Evolutionary conservation across 345 rosid species (phyloP).

Genomic region (Ricinus communis): DNA sequence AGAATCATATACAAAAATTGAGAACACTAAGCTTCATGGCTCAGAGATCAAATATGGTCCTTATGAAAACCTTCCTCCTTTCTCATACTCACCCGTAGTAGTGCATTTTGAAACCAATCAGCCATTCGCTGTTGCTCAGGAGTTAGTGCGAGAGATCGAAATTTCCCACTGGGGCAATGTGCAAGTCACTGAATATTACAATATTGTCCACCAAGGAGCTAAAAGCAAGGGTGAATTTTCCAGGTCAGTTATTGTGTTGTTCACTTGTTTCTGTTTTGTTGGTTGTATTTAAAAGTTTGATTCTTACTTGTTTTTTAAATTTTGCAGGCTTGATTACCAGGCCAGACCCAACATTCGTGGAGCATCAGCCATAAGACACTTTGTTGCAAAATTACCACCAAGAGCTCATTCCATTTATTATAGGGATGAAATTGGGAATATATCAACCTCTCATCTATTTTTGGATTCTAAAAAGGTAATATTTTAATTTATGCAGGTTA

Average conservation of each 20-base stretch:
- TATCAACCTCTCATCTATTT: slow-evolving; percentile 87
- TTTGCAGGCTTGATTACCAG: slow-evolving; percentile 73
- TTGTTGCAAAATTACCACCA: slow-evolving; percentile 84
- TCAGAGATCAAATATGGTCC: slow-evolving; percentile 92
- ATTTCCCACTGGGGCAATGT: slow-evolving; percentile 98
- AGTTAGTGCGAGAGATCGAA: slow-evolving; percentile 83
- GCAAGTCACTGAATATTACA: slow-evolving; percentile 84
- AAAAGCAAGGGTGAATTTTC: slow-evolving; percentile 92
- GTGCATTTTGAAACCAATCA: slow-evolving; percentile 86
- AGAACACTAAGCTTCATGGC: slow-evolving; percentile 59
- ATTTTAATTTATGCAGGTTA: slow-evolving; percentile 8
- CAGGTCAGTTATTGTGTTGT: slow-evolving; percentile 40
- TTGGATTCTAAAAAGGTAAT: slow-evolving; percentile 85
- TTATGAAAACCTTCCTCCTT: slow-evolving; percentile 63
- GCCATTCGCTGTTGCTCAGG: slow-evolving; percentile 76
- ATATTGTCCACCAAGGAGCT: slow-evolving; percentile 73
- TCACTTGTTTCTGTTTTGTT: neutral
- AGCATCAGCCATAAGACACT: slow-evolving; percentile 69
- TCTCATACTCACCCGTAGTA: slow-evolving; percentile 62
- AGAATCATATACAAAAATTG: slow-evolving; percentile 76
- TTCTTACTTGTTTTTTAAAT: slow-evolving; percentile 15
- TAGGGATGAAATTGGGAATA: slow-evolving; percentile 95
- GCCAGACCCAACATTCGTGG: slow-evolving; percentile 66
- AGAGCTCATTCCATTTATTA: slow-evolving; percentile 90
- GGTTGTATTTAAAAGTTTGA: neutral